Base-by-base conservation (phyloP, 805 yeast species). In the Monosporozyma aquatica region DNA sequence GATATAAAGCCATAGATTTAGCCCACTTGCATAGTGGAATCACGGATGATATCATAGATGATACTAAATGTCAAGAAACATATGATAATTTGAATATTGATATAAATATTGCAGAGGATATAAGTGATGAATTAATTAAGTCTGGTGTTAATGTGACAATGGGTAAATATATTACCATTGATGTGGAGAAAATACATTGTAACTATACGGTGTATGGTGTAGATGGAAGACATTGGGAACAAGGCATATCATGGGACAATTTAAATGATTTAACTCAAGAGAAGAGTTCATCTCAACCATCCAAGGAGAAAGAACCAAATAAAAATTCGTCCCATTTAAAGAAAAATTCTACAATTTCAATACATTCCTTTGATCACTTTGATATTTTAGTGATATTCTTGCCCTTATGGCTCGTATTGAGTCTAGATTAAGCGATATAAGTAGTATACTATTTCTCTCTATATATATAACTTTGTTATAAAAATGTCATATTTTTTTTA, bases 131-230 rank as follows among this genome's bases (percentile, higher is more conserved):
- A 0, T 55, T 79, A 39, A 69, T 80, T 32, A 62, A 64, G 23
- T 55, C 53, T 8, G 85, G 86, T 1, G 79, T 74, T 4, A 56
- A 64, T 6, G 67, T 64, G 0, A 53, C 59, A 8, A 60, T 55
- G 37, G 90, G 90, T 0, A 61, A 61, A 44, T 79, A 59, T 53
- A 71, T 79, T 7, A 52, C 64, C 3, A 54, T 82, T 7, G 45
- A 62, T 65, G 76, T 1, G 64, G 63, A 6, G 71, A 53, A 49
- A 63, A 66, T 38, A 68, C 80, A 6, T 63, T 56, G 38, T 69
- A 67, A 17, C 8, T 4, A 14, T 3, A 24, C 29, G 18, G 18
- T 24, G 26, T 32, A 32, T 18, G 11, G 18, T 18, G n/a, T 18
- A 8, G 35, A 32, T 32, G 35, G 35, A 20, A 8, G 23, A 4